phyloP scores from a whole-genome alignment of 805 yeast species.

The Candida sithepensis region DNA sequence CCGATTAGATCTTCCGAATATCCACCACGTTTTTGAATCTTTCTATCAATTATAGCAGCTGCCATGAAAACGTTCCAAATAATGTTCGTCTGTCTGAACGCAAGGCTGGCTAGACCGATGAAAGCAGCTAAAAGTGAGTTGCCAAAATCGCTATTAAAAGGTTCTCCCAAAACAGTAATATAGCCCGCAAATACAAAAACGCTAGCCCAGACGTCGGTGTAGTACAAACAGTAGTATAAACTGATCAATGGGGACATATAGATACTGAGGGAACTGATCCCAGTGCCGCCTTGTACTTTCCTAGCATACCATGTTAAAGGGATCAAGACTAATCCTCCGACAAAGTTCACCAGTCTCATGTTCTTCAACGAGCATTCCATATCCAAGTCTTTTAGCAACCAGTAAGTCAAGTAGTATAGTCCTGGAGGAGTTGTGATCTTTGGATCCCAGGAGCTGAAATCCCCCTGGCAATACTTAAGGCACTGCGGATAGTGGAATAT shows the following conservation, averaged over 20 bases:
- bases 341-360: conserved; percentile 55
- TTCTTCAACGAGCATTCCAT: conserved; percentile 34
- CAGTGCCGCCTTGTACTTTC: conserved; percentile 8
- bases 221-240: conserved; percentile 72
- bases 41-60: conserved; percentile 50
- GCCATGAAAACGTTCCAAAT: conserved; percentile 73
- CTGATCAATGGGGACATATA: conserved; percentile 66
- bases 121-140: conserved; percentile 43
- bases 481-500: conserved; percentile 84
- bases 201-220: conserved; percentile 93
- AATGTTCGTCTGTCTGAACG: conserved; percentile 88
- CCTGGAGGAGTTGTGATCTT: conserved; percentile 99
- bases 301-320: conserved; percentile 17
- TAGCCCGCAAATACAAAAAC: conserved; percentile 58
- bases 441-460: conserved; percentile 71
- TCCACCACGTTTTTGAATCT: conserved; percentile 32
- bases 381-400: conserved; percentile 30
- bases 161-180: conserved; percentile 38
- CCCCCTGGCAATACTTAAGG: conserved; percentile 55
- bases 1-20: conserved; percentile 25
- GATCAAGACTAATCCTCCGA: conserved; percentile 56
- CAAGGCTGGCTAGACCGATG: conserved; percentile 58
- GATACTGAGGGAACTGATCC: conserved; percentile 28
- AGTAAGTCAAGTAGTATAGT: conserved; percentile 50
- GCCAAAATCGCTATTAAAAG: conserved; percentile 14